Percentiles rank a stretch among this genome's conserved stretches.
These are phyloP conservation scores for Lactarius sp. DNA, from an alignment of 768 basidiomycete genomes.

Conservation along the genomic window DNA sequence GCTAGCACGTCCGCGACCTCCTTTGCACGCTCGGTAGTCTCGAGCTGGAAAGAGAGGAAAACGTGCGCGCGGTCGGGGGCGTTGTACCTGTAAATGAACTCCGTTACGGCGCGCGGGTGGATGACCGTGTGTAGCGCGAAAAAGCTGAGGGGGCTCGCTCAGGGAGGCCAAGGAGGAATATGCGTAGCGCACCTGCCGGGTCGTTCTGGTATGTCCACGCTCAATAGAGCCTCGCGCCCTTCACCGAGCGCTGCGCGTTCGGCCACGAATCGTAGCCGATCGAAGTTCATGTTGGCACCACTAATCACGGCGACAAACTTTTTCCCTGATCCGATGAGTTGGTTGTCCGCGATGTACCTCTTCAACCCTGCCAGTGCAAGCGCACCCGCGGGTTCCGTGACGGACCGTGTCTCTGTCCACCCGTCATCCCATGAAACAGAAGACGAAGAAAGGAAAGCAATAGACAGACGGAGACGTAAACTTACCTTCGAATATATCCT, in stretches of 20 bases:
- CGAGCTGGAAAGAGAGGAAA: conserved; percentile 85
- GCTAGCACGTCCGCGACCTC: conserved; percentile 64
- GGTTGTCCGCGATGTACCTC: conserved; percentile 74
- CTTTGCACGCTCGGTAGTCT: conserved; percentile 47
- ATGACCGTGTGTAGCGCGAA: conserved; percentile 80
- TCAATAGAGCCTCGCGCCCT: conserved; percentile 86
- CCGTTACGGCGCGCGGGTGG: conserved; percentile 88
- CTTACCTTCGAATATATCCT: conserved; percentile 95
- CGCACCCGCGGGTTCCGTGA: conserved; percentile 96
- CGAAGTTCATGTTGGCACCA: conserved; percentile 99
- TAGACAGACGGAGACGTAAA: not conserved
- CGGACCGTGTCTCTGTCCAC: conserved; percentile 79
- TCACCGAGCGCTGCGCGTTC: conserved; percentile 98
- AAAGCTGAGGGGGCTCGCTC: conserved; percentile 53
- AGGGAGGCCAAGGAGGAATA: not conserved
- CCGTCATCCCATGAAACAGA: not conserved
- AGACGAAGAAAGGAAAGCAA: not conserved
- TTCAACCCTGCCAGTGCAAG: conserved; percentile 90
- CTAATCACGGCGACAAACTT: conserved; percentile 89
- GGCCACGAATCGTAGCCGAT: conserved; percentile 93
- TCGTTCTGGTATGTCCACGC: conserved; percentile 89
- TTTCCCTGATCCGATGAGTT: conserved; percentile 77
- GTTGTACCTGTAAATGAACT: conserved; percentile 92
- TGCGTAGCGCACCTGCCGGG: conserved; percentile 70
- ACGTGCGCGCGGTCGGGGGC: conserved; percentile 72